Base-by-base conservation (phyloP, 352 stramenopile genomes). In the Globisporangium okanoganense region DNA sequence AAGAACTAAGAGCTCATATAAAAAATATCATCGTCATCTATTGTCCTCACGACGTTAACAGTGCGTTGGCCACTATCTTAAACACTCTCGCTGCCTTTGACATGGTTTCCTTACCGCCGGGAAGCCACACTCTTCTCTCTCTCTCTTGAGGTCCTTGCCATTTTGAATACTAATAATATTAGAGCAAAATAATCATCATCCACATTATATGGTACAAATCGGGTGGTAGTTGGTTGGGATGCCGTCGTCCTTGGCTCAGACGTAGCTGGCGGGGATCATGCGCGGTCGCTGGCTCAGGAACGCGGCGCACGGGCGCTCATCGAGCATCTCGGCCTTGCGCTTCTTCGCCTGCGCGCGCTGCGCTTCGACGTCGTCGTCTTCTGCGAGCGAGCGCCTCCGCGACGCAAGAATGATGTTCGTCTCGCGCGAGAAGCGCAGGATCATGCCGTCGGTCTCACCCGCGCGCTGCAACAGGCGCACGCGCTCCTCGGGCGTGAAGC, bases 391-490 rank as follows among this genome's bases (percentile, higher is more conserved):
- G 43, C 73, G 72, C 49, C 76, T 63, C 5, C 78, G 74, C 18
- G 78, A 87, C 59, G 67, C 65, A 43, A 85, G 76, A 54, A 85
- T 87, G 64, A 87, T 87, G 64, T 82, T 85, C 0, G 78, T 72
- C 65, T 87, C 75, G 5, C 78, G 66, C 29, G 78, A 82, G 71
- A 82, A 85, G 20, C 78, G 78, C 61, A 84, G 64, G 67, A 87
- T 87, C 68, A 87, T 87, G 33, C 74, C 78, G 24, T 87, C 78
- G 53, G 70, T 82, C 55, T 85, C 76, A 31, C 78, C 78, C 0
- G 73, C 75, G 41, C 55, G 57, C 45, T 81, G 71, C 33, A 87
- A 65, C 65, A 87, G 58, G 13, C 65, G 73, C 60, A 82, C 71
- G 41, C 78, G 74, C 57, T 87, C 71, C 18, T 85, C 67, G 5